Conservation (phyloP, 2,329 filamentous ascomycete genomes). For the Akanthomyces dipterigenus region DNA sequence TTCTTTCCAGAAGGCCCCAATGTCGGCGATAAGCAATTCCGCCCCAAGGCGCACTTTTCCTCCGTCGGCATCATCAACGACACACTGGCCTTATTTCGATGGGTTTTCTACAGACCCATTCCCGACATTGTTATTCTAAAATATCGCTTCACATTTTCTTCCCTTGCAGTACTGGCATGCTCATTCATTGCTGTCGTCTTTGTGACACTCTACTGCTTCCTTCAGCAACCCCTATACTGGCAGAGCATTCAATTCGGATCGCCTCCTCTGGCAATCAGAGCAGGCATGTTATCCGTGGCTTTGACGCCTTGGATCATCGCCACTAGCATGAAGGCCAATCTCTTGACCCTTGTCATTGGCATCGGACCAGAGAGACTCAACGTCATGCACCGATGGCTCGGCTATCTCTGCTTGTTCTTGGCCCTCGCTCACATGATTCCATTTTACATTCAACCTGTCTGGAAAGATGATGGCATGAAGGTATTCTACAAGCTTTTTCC, state of each 20-base stretch:
- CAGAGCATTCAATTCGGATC: conserved; percentile 80
- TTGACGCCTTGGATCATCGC: conserved; percentile 90
- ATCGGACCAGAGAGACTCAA: conserved; percentile 90
- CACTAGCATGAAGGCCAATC: conserved; percentile 84
- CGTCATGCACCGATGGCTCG: conserved; percentile 87
- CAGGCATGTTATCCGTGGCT: conserved; percentile 87
- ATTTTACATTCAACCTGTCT: conserved; percentile 84
- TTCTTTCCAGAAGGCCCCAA: conserved; percentile 66
- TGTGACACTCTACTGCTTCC: conserved; percentile 72
- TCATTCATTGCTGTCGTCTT: conserved; percentile 64
- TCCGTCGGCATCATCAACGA: conserved; percentile 71
- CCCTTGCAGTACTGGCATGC: conserved; percentile 63
- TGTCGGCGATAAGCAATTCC: conserved; percentile 49
- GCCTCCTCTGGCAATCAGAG: conserved; percentile 76
- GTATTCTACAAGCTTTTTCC: conserved; percentile 67
- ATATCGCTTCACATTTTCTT: conserved; percentile 71
- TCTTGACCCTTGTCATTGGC: conserved; percentile 76
- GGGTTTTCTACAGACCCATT: conserved; percentile 82
- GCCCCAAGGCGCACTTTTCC: conserved; percentile 65
- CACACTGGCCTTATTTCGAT: conserved; percentile 73
- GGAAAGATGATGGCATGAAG: conserved; percentile 67
- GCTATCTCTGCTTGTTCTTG: conserved; percentile 77
- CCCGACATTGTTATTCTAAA: conserved; percentile 64
- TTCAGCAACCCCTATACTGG: conserved; percentile 86
- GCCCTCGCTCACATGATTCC: conserved; percentile 79